Base-by-base conservation (phyloP, 2,329 filamentous ascomycete genomes). In the Aspergillus texensis region DNA sequence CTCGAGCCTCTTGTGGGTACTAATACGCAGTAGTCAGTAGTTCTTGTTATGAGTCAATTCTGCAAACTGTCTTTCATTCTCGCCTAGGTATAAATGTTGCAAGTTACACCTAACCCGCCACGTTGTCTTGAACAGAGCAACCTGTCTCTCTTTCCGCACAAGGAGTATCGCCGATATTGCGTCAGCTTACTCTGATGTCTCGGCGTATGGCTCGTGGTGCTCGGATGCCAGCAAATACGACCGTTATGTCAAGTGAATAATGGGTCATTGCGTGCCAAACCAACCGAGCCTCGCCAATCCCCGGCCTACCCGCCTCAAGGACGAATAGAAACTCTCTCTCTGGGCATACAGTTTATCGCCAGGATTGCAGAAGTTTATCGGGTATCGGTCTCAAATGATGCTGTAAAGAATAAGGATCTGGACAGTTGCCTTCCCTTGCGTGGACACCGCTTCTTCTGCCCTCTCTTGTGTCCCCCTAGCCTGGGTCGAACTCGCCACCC, bases 351-450 rank as follows among this genome's bases (percentile, higher is more conserved):
- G 12, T 55, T 36, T 39, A 30, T 55, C n/a, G 16, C 48, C 28
- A 9, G 28, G n/a, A 52, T 11, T 32, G 16, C 19, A 21, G 28
- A 30, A 52, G 16, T 28, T 39, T 21, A 36, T 55, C 52, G 24
- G 34, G 52, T 55, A 34, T 55, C 52, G 21, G 32, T 24, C 36
- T 16, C 52, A 39, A 39, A 34, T 55, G 21, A 24, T 21, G n/a
- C 30, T n/a, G 52, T 21, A 39, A 55, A 55, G 21, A 39, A 55
- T 52, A 41, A 19, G 14, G 12, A 39, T 55, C 32, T 24, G 24
- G 24, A 55, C 16, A 55, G 52, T 55, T 55, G 32, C 32, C 52
- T 55, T 55, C 32, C 52, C 52, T 55, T 55, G 32, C 52, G 21
- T 55, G 52, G 52, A 55, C 52, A 55, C 52, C 52, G 52, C 52